Evolutionary conservation across 768 basidiomycete species (phyloP).

Genomic region (Sistotremastrum niveocremeum): DNA sequence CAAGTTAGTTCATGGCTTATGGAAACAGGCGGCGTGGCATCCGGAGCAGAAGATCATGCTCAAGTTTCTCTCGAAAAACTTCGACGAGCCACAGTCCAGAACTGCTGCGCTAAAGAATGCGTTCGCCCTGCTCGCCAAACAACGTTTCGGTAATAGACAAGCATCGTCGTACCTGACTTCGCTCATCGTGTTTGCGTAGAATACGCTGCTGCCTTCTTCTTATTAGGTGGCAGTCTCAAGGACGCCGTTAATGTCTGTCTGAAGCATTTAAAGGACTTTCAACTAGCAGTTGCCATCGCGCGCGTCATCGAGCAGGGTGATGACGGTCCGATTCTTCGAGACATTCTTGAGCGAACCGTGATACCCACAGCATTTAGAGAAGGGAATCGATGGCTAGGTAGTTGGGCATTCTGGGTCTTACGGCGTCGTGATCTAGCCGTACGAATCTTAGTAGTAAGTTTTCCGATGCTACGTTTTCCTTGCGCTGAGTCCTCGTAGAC

Average conservation of each 20-base stretch:
- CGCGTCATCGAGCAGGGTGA: conserved; percentile 73
- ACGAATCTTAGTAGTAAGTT: conserved; percentile 71
- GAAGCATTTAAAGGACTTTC: conserved; percentile 78
- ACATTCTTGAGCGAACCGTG: conserved; percentile 60
- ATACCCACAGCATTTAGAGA: conserved; percentile 73
- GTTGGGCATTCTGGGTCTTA: conserved; percentile 96
- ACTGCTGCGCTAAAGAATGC: conserved; percentile 96
- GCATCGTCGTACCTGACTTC: neutral
- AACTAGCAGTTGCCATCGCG: conserved; percentile 78
- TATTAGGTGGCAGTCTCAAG: conserved; percentile 75
- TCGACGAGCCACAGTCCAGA: conserved; percentile 69
- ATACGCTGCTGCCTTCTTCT: conserved; percentile 97
- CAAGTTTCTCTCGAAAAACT: conserved; percentile 87
- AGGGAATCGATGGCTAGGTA: conserved; percentile 87
- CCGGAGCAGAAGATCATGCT: conserved; percentile 82
- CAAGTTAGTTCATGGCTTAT: conserved; percentile 86
- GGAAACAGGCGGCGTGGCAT: conserved; percentile 92
- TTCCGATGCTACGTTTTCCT: neutral
- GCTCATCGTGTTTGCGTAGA: conserved; percentile 32
- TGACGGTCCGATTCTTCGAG: conserved; percentile 61
- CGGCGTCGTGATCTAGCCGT: conserved; percentile 79
- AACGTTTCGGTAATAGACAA: conserved; percentile 65
- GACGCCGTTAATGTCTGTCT: conserved; percentile 89
- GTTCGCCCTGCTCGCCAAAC: conserved; percentile 81
- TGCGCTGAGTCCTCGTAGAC: conserved; percentile 34